Percentiles rank a stretch among this genome's conserved stretches.
Conservation (phyloP, 2,329 filamentous ascomycete genomes). For the Tolypocladium ophioglossoides region DNA sequence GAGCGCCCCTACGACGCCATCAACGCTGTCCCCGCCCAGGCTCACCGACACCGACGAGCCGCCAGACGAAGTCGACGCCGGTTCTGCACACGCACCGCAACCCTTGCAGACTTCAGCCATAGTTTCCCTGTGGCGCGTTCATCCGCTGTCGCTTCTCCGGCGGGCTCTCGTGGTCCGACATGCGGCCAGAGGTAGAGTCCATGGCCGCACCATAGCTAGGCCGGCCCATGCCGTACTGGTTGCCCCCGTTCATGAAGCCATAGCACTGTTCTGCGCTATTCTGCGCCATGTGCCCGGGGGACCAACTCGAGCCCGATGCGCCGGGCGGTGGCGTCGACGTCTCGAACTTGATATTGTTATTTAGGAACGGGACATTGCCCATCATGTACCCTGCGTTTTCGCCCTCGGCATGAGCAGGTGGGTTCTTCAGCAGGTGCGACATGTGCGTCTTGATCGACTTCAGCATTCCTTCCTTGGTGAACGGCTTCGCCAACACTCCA, state of each 20-base stretch:
- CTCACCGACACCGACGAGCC: neutral
- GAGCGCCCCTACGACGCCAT: neutral
- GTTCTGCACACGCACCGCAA: neutral
- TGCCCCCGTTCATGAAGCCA: constrained; percentile 31
- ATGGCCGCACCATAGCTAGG: constrained; percentile 14
- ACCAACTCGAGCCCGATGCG: constrained; percentile 36
- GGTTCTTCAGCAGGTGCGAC: constrained; percentile 66
- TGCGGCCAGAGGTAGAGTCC: constrained; percentile 18
- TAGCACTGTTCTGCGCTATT: constrained; percentile 34
- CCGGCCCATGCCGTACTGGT: constrained; percentile 25
- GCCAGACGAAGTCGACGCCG: neutral
- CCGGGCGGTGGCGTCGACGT: constrained; percentile 44
- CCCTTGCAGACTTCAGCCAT: constrained; percentile 15
- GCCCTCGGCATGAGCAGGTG: constrained; percentile 32
- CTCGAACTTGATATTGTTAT: constrained; percentile 36
- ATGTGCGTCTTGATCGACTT: constrained; percentile 84
- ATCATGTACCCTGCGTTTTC: constrained; percentile 20
- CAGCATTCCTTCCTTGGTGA: constrained; percentile 79
- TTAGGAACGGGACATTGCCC: constrained; percentile 22
- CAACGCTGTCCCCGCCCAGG: too few relatives aligned
- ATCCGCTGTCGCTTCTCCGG: constrained; percentile 44
- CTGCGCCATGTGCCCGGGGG: constrained; percentile 41
- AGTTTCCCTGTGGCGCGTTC: constrained; percentile 31
- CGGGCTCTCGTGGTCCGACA: constrained; percentile 30
- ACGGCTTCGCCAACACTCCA: constrained; percentile 92